Conservation (phyloP, 331 rosid genomes). For the Spiraea crenata region DNA sequence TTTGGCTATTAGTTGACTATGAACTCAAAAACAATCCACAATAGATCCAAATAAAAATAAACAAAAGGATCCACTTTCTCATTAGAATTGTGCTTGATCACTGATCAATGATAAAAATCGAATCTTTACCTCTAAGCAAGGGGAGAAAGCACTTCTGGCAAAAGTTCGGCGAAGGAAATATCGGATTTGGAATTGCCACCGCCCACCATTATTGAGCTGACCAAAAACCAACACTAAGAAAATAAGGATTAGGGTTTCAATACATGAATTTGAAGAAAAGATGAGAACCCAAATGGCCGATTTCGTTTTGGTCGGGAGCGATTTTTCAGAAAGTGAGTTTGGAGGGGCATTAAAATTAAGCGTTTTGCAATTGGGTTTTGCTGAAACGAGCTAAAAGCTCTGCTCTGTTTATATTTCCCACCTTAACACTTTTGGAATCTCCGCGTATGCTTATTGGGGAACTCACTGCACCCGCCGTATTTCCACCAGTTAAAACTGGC, state of each 20-base stretch:
- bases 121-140: conserved; percentile 58
- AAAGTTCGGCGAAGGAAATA: conserved; percentile 55
- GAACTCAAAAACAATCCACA: background rate
- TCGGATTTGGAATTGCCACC: conserved; percentile 57
- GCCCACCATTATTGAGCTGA: conserved; percentile 52
- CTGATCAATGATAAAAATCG: background rate
- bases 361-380: conserved; percentile 17
- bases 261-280: background rate
- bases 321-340: too few species aligned
- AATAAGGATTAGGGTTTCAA: background rate
- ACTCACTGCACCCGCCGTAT: background rate
- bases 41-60: conserved; percentile 1
- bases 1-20: background rate
- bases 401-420: background rate
- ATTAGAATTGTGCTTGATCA: background rate
- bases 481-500: background rate
- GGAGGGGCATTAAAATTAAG: too few species aligned
- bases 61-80: background rate
- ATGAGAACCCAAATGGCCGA: background rate
- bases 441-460: background rate
- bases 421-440: conserved; percentile 6
- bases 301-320: conserved; percentile 2
- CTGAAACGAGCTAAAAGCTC: background rate
- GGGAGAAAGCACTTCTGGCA: conserved; percentile 73
- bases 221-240: background rate